Evolutionary conservation across 2,329 filamentous ascomycete species (phyloP), one percentile per base, ranked within the genome.

Genomic region (Sclerotinia trifoliorum): DNA sequence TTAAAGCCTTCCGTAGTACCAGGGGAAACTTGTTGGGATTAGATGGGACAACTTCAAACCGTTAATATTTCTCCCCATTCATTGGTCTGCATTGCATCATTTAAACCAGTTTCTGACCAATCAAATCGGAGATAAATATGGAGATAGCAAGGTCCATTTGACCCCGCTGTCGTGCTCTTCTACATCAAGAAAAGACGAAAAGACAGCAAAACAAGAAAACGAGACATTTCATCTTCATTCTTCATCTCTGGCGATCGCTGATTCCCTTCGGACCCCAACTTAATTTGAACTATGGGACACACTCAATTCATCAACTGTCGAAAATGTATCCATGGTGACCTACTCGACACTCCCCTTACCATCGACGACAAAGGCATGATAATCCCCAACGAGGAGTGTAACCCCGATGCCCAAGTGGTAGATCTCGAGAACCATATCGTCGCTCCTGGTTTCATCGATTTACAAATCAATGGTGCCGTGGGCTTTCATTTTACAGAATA

Each of bases 401-500:
- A 69, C 69, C 8, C 70, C 64, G 54, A 73, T 26, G 73, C 71
- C 8, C 39, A 66, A 21, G 65, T 54, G 35, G 63, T 75, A 49
- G 83, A 86, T 72, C 74, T 86, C 15, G 78, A 82, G 51, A 81
- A 81, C 52, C 79, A 76, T 58, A 83, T 86, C 60, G 77, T 86
- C 65, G 82, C 84, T 6, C 84, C 84, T 13, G 85, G 84, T 4
- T 85, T 84, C 71, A 77, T 86, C 29, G 84, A 86, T 69, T 75
- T 86, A 7, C 84, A 86, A 69, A 85, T 82, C 1, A 86, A 86
- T 72, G 77, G 77, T 3, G 75, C 74, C 46, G 67, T 75, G 7
- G 83, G 83, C 2, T 85, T 85, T 64, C 84, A 86, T 72, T 86
- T 85, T 68, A 84, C 84, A 1, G 80, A 83, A 68, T 84, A 80